Percentiles rank a stretch among this genome's conserved stretches.
Conservation (phyloP, 1,139 yeast genomes). For the Geotrichum restrictum region DNA sequence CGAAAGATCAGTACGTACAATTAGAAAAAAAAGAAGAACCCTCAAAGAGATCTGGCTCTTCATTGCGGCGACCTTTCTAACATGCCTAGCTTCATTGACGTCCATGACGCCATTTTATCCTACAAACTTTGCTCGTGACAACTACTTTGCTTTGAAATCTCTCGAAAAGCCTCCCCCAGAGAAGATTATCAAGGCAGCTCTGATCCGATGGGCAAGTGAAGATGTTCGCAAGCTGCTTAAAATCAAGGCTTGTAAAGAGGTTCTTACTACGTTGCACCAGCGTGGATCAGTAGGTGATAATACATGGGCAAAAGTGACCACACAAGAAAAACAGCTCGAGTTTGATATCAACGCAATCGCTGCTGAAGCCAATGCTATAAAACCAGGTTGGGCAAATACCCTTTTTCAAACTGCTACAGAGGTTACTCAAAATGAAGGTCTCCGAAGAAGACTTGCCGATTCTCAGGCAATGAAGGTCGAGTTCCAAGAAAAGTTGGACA, state of each 20-base stretch:
- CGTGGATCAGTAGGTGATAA: slow-evolving; percentile 91
- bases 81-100: slow-evolving; percentile 7
- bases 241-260: slow-evolving; percentile 68
- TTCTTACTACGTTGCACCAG: slow-evolving; percentile 68
- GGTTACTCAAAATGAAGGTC: slow-evolving; percentile 85
- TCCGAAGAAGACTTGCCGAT: slow-evolving; percentile 72
- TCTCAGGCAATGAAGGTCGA: slow-evolving; percentile 42
- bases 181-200: slow-evolving; percentile 79
- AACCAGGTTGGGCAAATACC: slow-evolving; percentile 75
- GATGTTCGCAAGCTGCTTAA: slow-evolving; percentile 64
- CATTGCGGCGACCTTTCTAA: slow-evolving; percentile 16
- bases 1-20: slow-evolving; percentile 45
- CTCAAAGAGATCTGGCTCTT: too few relatives aligned
- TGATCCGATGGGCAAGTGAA: slow-evolving; percentile 70
- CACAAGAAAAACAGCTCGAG: slow-evolving; percentile 74
- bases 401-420: slow-evolving; percentile 82
- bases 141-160: slow-evolving; percentile 58
- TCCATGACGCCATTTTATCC: slow-evolving; percentile 16
- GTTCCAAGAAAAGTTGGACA: slow-evolving; percentile 25
- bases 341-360: slow-evolving; percentile 74
- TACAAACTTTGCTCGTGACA: slow-evolving; percentile 46
- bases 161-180: slow-evolving; percentile 66
- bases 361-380: slow-evolving; percentile 67
- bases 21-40: too few relatives aligned
- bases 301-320: slow-evolving; percentile 70